phyloP scores from a whole-genome alignment of 2,329 filamentous ascomycete genomes.

The Ophiocordyceps camponoti-saundersi region DNA sequence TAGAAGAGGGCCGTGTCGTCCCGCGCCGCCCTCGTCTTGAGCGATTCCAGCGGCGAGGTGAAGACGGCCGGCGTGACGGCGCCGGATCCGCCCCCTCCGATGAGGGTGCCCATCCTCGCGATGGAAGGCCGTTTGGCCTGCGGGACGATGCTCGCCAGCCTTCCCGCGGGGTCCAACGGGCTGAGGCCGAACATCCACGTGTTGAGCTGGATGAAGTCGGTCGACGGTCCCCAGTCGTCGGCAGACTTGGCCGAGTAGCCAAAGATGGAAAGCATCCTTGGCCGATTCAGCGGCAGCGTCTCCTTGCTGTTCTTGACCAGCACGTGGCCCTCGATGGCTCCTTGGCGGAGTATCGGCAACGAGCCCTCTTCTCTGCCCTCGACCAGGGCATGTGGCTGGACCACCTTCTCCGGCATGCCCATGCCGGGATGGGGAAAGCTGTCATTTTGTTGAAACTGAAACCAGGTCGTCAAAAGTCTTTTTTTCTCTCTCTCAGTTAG shows the following conservation, averaged over 20 bases:
- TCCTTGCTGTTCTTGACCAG: slow-evolving; percentile 43
- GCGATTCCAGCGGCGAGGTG: slow-evolving; percentile 36
- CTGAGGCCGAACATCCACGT: slow-evolving; percentile 13
- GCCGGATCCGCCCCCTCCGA: slow-evolving; percentile 28
- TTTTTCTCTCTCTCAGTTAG: too few relatives aligned
- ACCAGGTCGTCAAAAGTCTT: slow-evolving; percentile 33
- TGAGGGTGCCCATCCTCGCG: slow-evolving; percentile 26
- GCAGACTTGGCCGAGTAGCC: slow-evolving; percentile 39
- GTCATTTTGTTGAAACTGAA: slow-evolving; percentile 34
- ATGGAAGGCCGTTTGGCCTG: slow-evolving; percentile 7
- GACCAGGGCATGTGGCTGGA: slow-evolving; percentile 30
- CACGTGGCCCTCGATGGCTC: slow-evolving; percentile 45
- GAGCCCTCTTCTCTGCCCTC: slow-evolving; percentile 33
- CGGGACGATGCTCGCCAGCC: not conserved
- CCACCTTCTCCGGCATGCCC: slow-evolving; percentile 32
- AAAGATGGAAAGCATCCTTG: slow-evolving; percentile 37
- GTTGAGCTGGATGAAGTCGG: slow-evolving; percentile 15
- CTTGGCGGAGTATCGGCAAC: slow-evolving; percentile 26
- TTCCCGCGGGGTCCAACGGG: not conserved
- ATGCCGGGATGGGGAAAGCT: slow-evolving; percentile 27
- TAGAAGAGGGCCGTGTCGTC: slow-evolving; percentile 42
- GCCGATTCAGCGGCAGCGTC: slow-evolving; percentile 34
- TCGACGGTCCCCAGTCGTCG: slow-evolving; percentile 21
- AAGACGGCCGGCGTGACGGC: slow-evolving; percentile 28
- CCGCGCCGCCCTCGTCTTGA: slow-evolving; percentile 30